Conservation (phyloP, 2,329 filamentous ascomycete genomes). For the Sarocladiaceae sp. region DNA sequence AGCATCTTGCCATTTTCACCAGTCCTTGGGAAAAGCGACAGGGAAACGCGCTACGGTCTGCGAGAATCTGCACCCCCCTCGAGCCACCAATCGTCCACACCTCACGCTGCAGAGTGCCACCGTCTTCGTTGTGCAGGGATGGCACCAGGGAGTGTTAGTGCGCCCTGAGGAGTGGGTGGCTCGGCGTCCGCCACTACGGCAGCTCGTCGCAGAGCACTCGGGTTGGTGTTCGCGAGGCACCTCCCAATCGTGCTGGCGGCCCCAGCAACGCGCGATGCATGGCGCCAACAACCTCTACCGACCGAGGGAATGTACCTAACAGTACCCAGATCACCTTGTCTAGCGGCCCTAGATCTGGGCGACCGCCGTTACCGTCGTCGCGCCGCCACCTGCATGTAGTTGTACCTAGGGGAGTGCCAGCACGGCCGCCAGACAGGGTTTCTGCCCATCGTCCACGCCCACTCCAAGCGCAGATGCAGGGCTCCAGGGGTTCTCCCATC, state of each 20-base stretch:
- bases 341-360: background rate
- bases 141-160: slow-evolving; percentile 9
- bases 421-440: slow-evolving; percentile 1
- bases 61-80: background rate
- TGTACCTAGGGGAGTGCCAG: slow-evolving; percentile 4
- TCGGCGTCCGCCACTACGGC: background rate
- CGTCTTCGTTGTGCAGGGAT: background rate
- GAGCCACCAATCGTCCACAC: background rate
- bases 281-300: background rate
- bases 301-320: background rate
- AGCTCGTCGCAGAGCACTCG: background rate
- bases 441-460: background rate
- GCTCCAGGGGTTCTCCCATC: slow-evolving; percentile 9
- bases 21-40: too few species aligned
- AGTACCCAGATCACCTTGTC: background rate
- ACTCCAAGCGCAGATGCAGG: background rate
- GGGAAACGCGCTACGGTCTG: too few species aligned
- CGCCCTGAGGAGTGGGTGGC: slow-evolving; percentile 3
- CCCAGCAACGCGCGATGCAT: background rate
- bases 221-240: background rate
- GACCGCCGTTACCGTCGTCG: slow-evolving; percentile 6
- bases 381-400: slow-evolving; percentile 7
- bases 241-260: too few species aligned
- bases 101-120: background rate
- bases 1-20: too few species aligned